Percentiles rank a stretch among this genome's conserved stretches.
Conservation (phyloP, 1,284 basidiomycete species). For the Leccinum solheimii region DNA sequence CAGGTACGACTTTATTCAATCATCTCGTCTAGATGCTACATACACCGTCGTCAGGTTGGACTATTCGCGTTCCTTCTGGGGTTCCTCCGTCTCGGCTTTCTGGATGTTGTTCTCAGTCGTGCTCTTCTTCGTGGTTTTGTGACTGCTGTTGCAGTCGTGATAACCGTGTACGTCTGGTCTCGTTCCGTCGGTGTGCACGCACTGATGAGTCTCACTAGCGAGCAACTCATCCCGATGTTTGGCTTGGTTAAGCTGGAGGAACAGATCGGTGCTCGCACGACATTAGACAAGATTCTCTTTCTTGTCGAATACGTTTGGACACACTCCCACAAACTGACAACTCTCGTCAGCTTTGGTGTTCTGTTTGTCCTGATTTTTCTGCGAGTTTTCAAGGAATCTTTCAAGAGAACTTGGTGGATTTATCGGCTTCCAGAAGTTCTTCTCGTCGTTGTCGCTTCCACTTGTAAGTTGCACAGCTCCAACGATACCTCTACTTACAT, state of each 20-base stretch:
- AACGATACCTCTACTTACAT: background rate
- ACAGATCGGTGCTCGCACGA: conserved; percentile 56
- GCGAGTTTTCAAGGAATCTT: conserved; percentile 52
- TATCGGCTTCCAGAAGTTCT: conserved; percentile 86
- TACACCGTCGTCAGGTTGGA: conserved; percentile 58
- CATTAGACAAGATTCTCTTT: conserved; percentile 78
- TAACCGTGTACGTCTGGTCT: conserved; percentile 56
- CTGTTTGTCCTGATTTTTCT: conserved; percentile 65
- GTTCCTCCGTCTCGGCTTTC: conserved; percentile 87
- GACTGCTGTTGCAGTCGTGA: conserved; percentile 74
- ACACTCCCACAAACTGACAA: conserved; percentile 64
- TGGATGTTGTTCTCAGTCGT: conserved; percentile 92
- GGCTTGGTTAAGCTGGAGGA: conserved; percentile 66
- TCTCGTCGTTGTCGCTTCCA: conserved; percentile 74
- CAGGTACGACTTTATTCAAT: conserved; percentile 52
- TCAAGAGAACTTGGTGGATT: conserved; percentile 58
- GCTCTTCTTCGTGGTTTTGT: conserved; percentile 88
- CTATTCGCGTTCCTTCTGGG: conserved; percentile 85
- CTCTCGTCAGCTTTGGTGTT: conserved; percentile 70
- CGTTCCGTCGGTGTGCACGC: background rate
- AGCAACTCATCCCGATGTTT: conserved; percentile 82
- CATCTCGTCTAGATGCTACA: background rate
- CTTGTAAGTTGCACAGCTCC: conserved; percentile 51
- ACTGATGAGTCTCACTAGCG: conserved; percentile 41
- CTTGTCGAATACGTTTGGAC: conserved; percentile 63